A percentile compares a stretch with the other conserved stretches of the same genome.
These are phyloP conservation scores for Dipodascus geniculatus DNA, from an alignment of 805 yeast species.

Conservation along the genomic window DNA sequence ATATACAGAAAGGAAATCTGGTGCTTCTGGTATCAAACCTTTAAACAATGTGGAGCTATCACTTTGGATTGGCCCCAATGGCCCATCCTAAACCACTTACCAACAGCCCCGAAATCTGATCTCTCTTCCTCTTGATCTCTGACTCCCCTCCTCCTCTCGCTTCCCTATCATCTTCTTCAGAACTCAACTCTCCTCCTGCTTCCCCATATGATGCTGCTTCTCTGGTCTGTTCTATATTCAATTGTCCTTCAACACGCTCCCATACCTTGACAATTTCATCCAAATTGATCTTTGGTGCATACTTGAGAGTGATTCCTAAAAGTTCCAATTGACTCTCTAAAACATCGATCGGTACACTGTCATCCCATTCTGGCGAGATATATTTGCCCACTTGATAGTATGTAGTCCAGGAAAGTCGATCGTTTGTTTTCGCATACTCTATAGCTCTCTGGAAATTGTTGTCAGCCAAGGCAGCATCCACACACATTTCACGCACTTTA, in stretches of 20 bases:
- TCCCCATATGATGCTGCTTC: constrained; percentile 15
- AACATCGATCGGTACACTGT: constrained; percentile 25
- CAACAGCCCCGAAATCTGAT: constrained; percentile 37
- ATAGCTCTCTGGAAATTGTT: constrained; percentile 51
- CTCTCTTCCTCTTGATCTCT: constrained; percentile 22
- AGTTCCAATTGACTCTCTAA: constrained; percentile 42
- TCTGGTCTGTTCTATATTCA: constrained; percentile 4
- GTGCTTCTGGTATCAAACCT: not conserved
- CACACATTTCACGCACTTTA: constrained; percentile 32
- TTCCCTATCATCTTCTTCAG: constrained; percentile 16
- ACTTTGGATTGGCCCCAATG: constrained; percentile 35
- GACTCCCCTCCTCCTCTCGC: constrained; percentile 20
- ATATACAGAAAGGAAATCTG: too few relatives aligned
- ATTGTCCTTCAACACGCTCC: constrained; percentile 23
- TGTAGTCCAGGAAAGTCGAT: constrained; percentile 47
- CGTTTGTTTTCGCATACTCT: constrained; percentile 19
- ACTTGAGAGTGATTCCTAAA: constrained; percentile 38
- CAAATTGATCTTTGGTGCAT: constrained; percentile 45
- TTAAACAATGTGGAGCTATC: not conserved
- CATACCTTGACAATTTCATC: constrained; percentile 51
- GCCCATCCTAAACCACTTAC: constrained; percentile 56
- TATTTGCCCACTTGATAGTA: constrained; percentile 64
- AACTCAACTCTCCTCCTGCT: constrained; percentile 12
- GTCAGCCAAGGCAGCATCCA: constrained; percentile 55
- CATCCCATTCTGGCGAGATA: constrained; percentile 35